Evolutionary conservation across 208 protist genomes (phyloP), one percentile per base, ranked within the genome.

Genomic region (Leishmania turanica): DNA sequence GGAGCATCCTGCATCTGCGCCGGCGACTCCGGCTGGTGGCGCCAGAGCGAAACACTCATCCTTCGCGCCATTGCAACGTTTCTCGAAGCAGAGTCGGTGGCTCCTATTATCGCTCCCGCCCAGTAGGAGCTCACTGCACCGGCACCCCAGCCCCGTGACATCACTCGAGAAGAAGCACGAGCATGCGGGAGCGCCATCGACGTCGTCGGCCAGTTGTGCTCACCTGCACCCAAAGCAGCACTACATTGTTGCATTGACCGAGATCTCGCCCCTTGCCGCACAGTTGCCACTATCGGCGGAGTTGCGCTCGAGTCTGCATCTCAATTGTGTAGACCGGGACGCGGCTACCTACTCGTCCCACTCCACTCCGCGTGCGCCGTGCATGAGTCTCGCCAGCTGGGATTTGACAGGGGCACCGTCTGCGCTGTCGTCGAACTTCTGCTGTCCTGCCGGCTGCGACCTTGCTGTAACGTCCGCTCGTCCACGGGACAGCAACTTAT

Each of bases 271-370:
- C 2, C 73, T 83, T 1, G 83, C 87, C 3, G 87, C 84, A 13
- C 54, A 81, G 45, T 49, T 62, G 37, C 87, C 83, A 8, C 81
- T 90, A 1, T 90, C 87, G 1, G 56, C 66, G 0, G 78, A 87
- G n/a, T 60, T 90, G 58, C 87, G 87, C 49, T 51, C 82, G 1
- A 71, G 54, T 1, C 72, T 90, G 24, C 83, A 78, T 9, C 87
- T 90, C 45, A 81, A 80, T 34, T 34, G 80, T 3, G 64, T 84
- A 15, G 84, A 87, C 31, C 58, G 40, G 7, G 79, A 85, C 19
- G 83, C 75, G 34, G 51, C 58, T 15, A 85, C 84, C 11, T 90
- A 90, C 87, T 74, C 75, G 51, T 87, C 87, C 13, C 81, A 88
- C 66, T 78, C 70, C 13, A 81, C 81, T 9, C 68, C 85, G 11